Percentiles rank a stretch among this genome's conserved stretches.
These are phyloP conservation scores for Leccinellum rugosiceps DNA, from an alignment of 768 basidiomycete genomes.

Conservation along the genomic window DNA sequence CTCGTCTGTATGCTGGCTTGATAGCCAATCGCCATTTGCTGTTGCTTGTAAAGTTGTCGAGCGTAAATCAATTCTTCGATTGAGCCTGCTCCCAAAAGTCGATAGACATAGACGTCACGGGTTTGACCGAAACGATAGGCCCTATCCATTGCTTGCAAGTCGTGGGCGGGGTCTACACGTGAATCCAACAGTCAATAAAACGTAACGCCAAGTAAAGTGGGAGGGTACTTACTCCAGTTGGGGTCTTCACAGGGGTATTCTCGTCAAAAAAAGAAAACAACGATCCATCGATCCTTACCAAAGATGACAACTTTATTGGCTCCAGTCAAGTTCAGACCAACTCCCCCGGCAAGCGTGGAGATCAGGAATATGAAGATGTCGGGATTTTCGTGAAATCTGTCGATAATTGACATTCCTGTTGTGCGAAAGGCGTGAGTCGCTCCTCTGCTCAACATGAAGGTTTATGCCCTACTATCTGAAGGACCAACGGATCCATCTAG, in stretches of 20 bases:
- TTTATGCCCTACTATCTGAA: constrained; percentile 52
- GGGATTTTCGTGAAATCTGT: constrained; percentile 73
- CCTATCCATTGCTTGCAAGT: constrained; percentile 88
- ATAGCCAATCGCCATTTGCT: constrained; percentile 90
- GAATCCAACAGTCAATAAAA: not conserved
- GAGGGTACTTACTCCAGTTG: constrained; percentile 81
- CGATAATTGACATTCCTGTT: constrained; percentile 82
- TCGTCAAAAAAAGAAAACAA: not conserved
- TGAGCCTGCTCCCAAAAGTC: constrained; percentile 82
- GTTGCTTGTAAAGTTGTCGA: constrained; percentile 89
- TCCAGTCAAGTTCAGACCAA: constrained; percentile 84
- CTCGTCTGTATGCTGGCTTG: constrained; percentile 80
- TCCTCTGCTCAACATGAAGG: not conserved
- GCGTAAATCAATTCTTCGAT: constrained; percentile 88
- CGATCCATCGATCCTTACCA: constrained; percentile 40
- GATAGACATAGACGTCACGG: constrained; percentile 80
- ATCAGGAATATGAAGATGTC: constrained; percentile 81
- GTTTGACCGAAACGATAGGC: constrained; percentile 86
- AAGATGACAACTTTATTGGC: constrained; percentile 96
- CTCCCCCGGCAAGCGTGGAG: constrained; percentile 88
- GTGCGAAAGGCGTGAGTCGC: not conserved
- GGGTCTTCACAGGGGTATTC: constrained; percentile 53
- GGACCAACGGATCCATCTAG: constrained; percentile 77
- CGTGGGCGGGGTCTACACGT: constrained; percentile 82
- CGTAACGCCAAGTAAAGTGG: not conserved